Conservation (phyloP, 2,329 filamentous ascomycete species). For the Blumeria hordei region DNA sequence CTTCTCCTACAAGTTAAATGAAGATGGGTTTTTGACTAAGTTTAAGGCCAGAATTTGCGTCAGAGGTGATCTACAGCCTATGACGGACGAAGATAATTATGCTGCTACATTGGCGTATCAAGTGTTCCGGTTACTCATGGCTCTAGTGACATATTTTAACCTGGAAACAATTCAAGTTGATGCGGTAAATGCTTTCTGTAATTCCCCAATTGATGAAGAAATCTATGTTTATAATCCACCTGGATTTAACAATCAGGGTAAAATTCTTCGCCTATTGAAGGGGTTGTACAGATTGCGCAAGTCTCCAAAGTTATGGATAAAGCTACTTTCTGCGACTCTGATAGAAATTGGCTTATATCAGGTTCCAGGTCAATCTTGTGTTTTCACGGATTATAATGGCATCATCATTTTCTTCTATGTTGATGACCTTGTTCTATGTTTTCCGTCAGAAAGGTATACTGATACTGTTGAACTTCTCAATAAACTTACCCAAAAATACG, state of each 20-base stretch:
- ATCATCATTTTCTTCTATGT: not conserved
- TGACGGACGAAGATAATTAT: not conserved
- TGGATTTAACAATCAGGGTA: not conserved
- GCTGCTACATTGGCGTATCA: not conserved
- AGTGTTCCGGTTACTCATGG: not conserved
- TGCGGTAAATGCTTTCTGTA: not conserved
- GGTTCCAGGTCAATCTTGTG: not conserved
- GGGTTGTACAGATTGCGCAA: not conserved
- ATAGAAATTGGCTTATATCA: not conserved
- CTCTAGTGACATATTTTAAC: not conserved
- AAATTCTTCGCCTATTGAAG: not conserved
- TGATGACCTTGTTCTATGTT: not conserved
- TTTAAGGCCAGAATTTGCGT: not conserved
- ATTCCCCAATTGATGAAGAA: not conserved
- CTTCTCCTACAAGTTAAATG: not conserved
- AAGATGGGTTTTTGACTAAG: not conserved
- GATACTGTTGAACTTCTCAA: not conserved
- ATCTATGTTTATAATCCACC: not conserved
- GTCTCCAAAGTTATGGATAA: not conserved
- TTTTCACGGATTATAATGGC: not conserved
- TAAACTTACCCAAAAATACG: not conserved
- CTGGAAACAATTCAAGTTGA: not conserved
- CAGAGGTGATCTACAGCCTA: not conserved
- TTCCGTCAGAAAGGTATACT: not conserved
- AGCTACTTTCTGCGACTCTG: not conserved